Conservation (phyloP, 2,329 filamentous ascomycete genomes). For the Ustulina deusta region DNA sequence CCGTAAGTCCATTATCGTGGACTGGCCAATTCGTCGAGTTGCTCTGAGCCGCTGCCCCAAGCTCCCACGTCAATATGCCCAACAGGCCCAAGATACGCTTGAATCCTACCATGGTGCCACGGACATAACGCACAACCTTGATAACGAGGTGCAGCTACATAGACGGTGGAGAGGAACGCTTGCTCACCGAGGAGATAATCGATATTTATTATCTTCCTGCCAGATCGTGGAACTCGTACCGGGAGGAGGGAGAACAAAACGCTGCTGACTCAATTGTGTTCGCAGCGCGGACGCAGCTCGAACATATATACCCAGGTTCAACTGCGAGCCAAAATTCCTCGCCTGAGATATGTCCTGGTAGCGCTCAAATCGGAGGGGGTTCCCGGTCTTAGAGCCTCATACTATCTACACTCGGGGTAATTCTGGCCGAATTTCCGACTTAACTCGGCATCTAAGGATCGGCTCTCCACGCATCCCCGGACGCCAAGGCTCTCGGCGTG, state of each 20-base stretch:
- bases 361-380: constrained; percentile 2
- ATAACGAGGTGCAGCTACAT: no score
- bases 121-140: background rate
- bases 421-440: constrained; percentile 13
- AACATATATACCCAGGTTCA: background rate
- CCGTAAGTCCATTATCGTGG: constrained; percentile 50
- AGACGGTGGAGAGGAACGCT: background rate
- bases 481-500: constrained; percentile 20
- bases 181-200: constrained; percentile 5
- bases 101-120: constrained; percentile 18
- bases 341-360: background rate
- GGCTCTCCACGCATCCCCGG: constrained; percentile 8
- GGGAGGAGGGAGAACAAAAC: background rate
- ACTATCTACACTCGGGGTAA: constrained; percentile 6
- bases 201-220: constrained; percentile 2
- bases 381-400: background rate
- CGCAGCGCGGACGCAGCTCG: background rate
- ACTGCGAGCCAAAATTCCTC: background rate
- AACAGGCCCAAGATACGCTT: constrained; percentile 17
- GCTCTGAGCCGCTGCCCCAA: constrained; percentile 26
- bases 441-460: background rate
- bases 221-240: constrained; percentile 1
- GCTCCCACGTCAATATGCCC: constrained; percentile 7
- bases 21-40: constrained; percentile 46
- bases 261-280: background rate